phyloP scores from a whole-genome alignment of 148 eudicot genomes.

The Chenopodium suecicum region DNA sequence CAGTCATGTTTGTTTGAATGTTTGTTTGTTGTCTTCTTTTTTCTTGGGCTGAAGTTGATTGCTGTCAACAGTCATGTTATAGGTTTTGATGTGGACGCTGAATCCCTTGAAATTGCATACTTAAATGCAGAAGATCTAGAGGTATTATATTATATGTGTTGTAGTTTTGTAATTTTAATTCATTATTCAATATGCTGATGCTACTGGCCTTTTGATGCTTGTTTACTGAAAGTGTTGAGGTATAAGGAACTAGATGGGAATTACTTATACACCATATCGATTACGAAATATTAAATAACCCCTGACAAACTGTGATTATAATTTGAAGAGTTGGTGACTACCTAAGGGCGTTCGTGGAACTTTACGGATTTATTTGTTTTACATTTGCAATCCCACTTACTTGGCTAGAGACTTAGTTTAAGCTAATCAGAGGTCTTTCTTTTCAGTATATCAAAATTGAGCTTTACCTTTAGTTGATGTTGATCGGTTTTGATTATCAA shows the following conservation, averaged over 20 bases:
- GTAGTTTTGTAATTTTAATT: not conserved
- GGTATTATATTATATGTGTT: conserved; percentile 39
- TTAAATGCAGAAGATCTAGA: conserved; percentile 85
- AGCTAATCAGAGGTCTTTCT: not conserved
- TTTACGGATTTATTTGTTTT: not conserved
- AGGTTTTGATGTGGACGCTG: conserved; percentile 79
- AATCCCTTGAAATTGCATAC: conserved; percentile 77
- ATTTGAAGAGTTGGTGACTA: not conserved
- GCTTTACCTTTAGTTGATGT: not conserved
- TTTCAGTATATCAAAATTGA: not conserved
- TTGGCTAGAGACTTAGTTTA: not conserved
- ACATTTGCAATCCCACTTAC: not conserved
- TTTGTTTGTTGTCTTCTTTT: not conserved
- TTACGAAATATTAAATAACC: no score
- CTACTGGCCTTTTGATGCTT: not conserved
- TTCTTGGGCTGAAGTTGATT: conserved; percentile 20
- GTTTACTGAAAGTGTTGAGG: not conserved
- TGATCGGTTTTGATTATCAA: not conserved
- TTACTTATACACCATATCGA: not conserved
- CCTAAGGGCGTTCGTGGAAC: not conserved
- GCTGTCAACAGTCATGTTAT: conserved; percentile 60
- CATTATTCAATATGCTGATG: not conserved
- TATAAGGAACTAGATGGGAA: not conserved
- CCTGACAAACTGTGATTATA: not conserved
- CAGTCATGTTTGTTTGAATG: conserved; percentile 4